Percentiles rank a stretch among this genome's conserved stretches.
These are phyloP conservation scores for Ophiostoma montium DNA, from an alignment of 2,329 filamentous ascomycete species.

Conservation along the genomic window DNA sequence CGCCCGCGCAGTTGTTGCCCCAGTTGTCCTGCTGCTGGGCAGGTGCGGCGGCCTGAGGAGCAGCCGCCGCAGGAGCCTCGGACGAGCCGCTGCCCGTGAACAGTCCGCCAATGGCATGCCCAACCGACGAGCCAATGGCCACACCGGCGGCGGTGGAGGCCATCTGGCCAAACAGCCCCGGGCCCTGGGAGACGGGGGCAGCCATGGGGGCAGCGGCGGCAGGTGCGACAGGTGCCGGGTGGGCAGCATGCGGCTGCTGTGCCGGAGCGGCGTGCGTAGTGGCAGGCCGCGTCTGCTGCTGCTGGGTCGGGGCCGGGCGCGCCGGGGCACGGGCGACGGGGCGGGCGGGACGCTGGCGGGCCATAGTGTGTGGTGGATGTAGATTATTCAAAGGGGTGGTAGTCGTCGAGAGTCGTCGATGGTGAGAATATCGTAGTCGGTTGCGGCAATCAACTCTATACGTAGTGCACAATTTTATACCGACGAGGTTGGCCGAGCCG, in stretches of 20 bases:
- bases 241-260: constrained; percentile 23
- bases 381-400: neutral
- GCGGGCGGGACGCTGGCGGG: constrained; percentile 64
- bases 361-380: constrained; percentile 33
- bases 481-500: constrained; percentile 3
- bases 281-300: constrained; percentile 55
- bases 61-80: constrained; percentile 31
- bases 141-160: constrained; percentile 95
- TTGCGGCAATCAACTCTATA: no score
- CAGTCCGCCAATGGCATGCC: constrained; percentile 81
- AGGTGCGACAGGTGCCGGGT: constrained; percentile 31
- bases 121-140: constrained; percentile 87
- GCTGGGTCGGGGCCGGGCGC: constrained; percentile 28
- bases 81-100: constrained; percentile 66
- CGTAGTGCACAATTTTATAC: constrained; percentile 9
- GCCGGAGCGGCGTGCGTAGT: constrained; percentile 47
- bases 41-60: constrained; percentile 21
- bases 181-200: constrained; percentile 40
- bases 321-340: constrained; percentile 48
- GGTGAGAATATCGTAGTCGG: no score
- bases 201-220: constrained; percentile 32
- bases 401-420: neutral
- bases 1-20: constrained; percentile 58
- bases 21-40: constrained; percentile 36
- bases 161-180: constrained; percentile 92